phyloP scores from a whole-genome alignment of 2,329 filamentous ascomycete genomes.

The Colletotrichum agaves region DNA sequence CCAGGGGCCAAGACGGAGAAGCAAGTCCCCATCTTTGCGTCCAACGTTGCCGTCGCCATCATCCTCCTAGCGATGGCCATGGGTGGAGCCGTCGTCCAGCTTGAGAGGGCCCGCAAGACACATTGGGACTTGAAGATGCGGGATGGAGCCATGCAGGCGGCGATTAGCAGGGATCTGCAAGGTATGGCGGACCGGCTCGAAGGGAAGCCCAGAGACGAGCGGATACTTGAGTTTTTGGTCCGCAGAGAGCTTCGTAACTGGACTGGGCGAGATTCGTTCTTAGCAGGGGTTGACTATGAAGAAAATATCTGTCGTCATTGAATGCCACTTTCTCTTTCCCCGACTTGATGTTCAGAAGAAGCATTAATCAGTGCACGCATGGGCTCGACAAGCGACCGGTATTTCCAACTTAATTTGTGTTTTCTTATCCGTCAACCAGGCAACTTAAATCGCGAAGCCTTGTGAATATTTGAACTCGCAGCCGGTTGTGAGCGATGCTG shows the following conservation, averaged over 20 bases:
- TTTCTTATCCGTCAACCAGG: too few relatives aligned
- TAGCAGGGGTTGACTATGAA: too few relatives aligned
- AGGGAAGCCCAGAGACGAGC: slow-evolving; percentile 14
- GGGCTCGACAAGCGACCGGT: too few relatives aligned
- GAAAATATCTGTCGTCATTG: too few relatives aligned
- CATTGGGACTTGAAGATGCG: slow-evolving; percentile 1
- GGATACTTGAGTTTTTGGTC: slow-evolving; percentile 22
- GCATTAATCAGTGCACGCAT: too few relatives aligned
- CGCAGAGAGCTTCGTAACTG: background rate
- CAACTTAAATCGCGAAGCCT: too few relatives aligned
- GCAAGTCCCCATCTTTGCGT: slow-evolving; percentile 28
- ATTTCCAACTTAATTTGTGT: too few relatives aligned
- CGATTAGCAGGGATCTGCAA: slow-evolving; percentile 14
- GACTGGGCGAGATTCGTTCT: background rate
- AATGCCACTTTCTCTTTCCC: too few relatives aligned
- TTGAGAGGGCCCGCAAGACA: slow-evolving; percentile 9
- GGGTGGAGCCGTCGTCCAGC: slow-evolving; percentile 22
- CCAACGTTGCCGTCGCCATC: slow-evolving; percentile 35
- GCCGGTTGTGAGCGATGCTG: too few relatives aligned
- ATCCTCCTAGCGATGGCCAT: slow-evolving; percentile 30
- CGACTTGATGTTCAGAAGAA: too few relatives aligned
- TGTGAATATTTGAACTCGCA: too few relatives aligned
- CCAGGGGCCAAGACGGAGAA: background rate
- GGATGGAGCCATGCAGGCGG: slow-evolving; percentile 15
- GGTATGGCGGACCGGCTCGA: background rate